These are phyloP conservation scores for Xylaria sp. DNA, from an alignment of 2,329 filamentous ascomycete species.

Conservation along the genomic window DNA sequence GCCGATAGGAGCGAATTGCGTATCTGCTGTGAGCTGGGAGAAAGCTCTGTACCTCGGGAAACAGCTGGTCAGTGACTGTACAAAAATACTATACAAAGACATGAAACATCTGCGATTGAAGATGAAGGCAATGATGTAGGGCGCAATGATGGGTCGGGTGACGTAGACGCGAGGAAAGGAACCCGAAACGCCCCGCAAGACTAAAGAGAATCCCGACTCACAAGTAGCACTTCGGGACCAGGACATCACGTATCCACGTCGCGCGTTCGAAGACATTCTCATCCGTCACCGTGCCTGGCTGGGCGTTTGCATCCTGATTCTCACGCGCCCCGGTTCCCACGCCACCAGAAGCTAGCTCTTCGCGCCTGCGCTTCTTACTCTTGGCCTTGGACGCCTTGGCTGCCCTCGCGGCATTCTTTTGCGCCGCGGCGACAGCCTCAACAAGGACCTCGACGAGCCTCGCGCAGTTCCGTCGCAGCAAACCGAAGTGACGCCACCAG, in stretches of 20 bases:
- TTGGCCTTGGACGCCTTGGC: slow-evolving; percentile 33
- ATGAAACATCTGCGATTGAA: neutral
- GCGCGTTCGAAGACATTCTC: slow-evolving; percentile 35
- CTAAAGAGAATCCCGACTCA: slow-evolving; percentile 39
- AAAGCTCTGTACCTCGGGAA: slow-evolving; percentile 57
- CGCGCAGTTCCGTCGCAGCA: slow-evolving; percentile 70
- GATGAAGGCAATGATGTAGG: neutral
- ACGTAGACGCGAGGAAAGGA: too few relatives aligned
- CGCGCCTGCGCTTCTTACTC: slow-evolving; percentile 49
- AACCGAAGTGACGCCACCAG: slow-evolving; percentile 79
- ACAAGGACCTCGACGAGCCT: slow-evolving; percentile 55
- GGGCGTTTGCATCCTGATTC: neutral
- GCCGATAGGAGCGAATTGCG: slow-evolving; percentile 74
- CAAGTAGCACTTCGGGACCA: slow-evolving; percentile 53
- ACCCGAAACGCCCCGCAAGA: neutral
- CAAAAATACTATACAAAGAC: neutral
- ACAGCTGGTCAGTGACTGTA: slow-evolving; percentile 1
- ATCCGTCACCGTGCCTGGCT: slow-evolving; percentile 18
- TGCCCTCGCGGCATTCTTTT: slow-evolving; percentile 10
- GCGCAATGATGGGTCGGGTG: neutral
- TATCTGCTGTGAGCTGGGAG: slow-evolving; percentile 72
- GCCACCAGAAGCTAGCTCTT: slow-evolving; percentile 30
- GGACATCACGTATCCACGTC: slow-evolving; percentile 47
- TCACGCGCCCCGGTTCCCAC: slow-evolving; percentile 2
- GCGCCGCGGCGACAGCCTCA: slow-evolving; percentile 25